Base-by-base conservation (phyloP, 768 basidiomycete species). In the Suillus weaverae region DNA sequence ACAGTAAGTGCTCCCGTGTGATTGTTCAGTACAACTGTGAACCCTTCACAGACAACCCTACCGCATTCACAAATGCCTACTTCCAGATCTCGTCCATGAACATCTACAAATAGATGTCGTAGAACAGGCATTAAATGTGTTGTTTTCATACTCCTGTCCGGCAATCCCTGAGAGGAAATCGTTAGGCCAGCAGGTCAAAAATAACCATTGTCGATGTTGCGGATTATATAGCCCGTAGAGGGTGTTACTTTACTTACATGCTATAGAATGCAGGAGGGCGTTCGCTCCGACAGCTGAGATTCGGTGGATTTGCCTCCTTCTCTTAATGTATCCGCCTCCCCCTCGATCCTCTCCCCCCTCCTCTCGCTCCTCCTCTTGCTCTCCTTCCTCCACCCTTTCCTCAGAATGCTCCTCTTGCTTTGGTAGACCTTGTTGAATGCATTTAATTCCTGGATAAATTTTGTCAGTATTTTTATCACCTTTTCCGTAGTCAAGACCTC, bases 11-110 rank as follows among this genome's bases (percentile, higher is more conserved):
- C 14, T 26, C 18, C 33, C 14, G 30, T 26, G 46, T 39, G 5
- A 54, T 20, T 56, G 33, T 35, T 4, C 13, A 61, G n/a, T 56
- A 62, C 14, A 64, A 30, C 32, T 3, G 18, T 26, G 39, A 35
- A 36, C 55, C 26, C 63, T 20, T 48, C 14, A 20, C 64, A 89
- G 88, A 85, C 66, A 88, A 90, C 69, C 91, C 91, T 1, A 73
- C 76, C 4, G 88, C 87, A 13, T 92, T 92, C 76, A 67, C 68
- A 11, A 78, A 89, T 38, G 89, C 92, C 0, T 92, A 86, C 79
- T 93, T 90, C 77, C 85, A 90, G 51, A 83, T 94, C 72, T 81
- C 83, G 55, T 84, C 83, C 59, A 74, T 92, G 61, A 84, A 82
- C 64, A 76, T 86, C 36, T 87, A 86, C 73, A 76, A 71, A 33